A percentile compares a stretch with the other conserved stretches of the same genome.
These are phyloP conservation scores for Rostrohypoxylon terebratum DNA, from an alignment of 495 filamentous ascomycete genomes.

Conservation along the genomic window DNA sequence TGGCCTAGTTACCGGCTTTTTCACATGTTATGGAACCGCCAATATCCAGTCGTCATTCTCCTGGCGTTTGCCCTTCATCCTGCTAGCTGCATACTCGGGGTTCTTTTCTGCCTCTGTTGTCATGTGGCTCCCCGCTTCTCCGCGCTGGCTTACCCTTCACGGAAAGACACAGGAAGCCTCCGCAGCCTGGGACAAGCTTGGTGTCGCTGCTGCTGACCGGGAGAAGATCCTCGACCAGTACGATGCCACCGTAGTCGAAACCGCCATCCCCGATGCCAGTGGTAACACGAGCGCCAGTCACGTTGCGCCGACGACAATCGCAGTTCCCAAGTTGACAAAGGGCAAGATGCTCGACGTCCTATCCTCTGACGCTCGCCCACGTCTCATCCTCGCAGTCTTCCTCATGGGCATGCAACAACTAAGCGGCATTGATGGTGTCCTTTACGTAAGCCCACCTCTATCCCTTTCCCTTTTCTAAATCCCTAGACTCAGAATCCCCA, in stretches of 20 bases:
- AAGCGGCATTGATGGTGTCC: constrained; percentile 64
- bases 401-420: constrained; percentile 63
- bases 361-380: constrained; percentile 32
- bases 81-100: constrained; percentile 59
- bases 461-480: background rate
- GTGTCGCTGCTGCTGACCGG: constrained; percentile 41
- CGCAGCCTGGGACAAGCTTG: constrained; percentile 41
- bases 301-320: background rate
- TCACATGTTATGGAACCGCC: constrained; percentile 70
- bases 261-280: constrained; percentile 22
- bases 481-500: constrained; percentile 25
- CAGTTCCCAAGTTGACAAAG: constrained; percentile 25
- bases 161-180: constrained; percentile 46
- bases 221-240: constrained; percentile 47
- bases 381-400: constrained; percentile 49
- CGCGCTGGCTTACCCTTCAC: constrained; percentile 57
- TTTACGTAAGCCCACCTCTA: constrained; percentile 58
- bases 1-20: constrained; percentile 68
- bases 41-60: constrained; percentile 61
- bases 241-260: constrained; percentile 24
- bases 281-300: constrained; percentile 12
- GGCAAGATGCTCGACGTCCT: constrained; percentile 42
- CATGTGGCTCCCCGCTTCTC: constrained; percentile 55
- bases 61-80: constrained; percentile 68
- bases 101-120: constrained; percentile 52